These are phyloP conservation scores for Cordyceps militaris DNA, from an alignment of 2,329 filamentous ascomycete species.

Conservation along the genomic window DNA sequence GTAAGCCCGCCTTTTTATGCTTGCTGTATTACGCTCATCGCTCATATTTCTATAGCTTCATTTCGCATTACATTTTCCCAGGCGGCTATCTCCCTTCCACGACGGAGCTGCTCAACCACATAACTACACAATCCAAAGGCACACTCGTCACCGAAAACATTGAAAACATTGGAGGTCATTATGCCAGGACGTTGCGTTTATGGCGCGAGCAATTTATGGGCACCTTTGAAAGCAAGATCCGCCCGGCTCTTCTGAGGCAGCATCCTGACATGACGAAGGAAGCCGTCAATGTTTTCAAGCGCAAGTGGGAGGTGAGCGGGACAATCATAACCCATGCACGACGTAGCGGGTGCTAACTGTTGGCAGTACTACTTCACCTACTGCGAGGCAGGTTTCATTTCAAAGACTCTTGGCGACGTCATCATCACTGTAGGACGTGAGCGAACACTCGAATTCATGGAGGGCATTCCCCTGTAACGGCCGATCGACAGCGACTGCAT, in stretches of 20 bases:
- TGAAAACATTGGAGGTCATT: constrained; percentile 69
- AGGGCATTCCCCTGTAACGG: constrained; percentile 55
- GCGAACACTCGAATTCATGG: constrained; percentile 60
- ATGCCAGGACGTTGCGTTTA: constrained; percentile 59
- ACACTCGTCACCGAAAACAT: constrained; percentile 59
- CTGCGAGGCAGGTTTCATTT: constrained; percentile 66
- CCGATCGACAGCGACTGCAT: not conserved
- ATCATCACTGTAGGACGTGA: constrained; percentile 65
- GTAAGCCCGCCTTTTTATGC: constrained; percentile 25
- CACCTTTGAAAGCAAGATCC: constrained; percentile 55
- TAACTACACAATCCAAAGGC: constrained; percentile 52
- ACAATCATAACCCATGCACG: too few relatives aligned
- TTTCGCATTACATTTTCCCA: constrained; percentile 71
- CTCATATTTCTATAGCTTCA: constrained; percentile 43
- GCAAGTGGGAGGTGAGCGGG: constrained; percentile 59
- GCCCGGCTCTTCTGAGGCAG: constrained; percentile 50
- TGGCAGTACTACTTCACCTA: constrained; percentile 65
- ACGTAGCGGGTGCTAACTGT: not conserved
- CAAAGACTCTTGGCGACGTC: constrained; percentile 64
- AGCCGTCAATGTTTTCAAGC: constrained; percentile 59
- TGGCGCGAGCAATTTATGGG: constrained; percentile 61
- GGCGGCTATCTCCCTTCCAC: constrained; percentile 62
- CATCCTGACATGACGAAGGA: constrained; percentile 53
- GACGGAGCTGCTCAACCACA: constrained; percentile 50
- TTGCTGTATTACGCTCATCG: not conserved